Evolutionary conservation across 2,329 filamentous ascomycete genomes (phyloP), one percentile per base, ranked within the genome.

Genomic region (Ceratocystis alfenasii): DNA sequence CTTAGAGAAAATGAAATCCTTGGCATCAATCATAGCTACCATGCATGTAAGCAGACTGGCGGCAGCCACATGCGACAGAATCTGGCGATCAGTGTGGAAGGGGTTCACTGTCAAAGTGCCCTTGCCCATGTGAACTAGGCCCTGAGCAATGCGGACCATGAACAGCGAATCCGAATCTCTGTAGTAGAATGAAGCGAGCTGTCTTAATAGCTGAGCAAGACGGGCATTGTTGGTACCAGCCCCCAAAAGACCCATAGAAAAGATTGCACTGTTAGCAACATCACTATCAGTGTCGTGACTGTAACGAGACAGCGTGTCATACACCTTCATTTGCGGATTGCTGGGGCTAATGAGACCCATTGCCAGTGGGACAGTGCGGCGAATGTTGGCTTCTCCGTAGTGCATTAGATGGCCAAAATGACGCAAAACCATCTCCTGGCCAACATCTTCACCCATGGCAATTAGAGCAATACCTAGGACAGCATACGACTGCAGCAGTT

Each of bases 261-360:
- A 99, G 74, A 99, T 99, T 72, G 94, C 91, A 74, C 97, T 99
- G 76, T 99, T 89, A 48, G 94, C 94, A 60, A 99, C 94, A 72
- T 99, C 94, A 69, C 93, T 95, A 78, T 99, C 94, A 71, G 94
- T 99, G 79, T 99, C 94, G 82, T 99, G 94, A 69, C 89, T 95
- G 82, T 99, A 99, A 73, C 94, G 83, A 63, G 94, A 99, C 10
- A 99, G 81, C 0, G 94, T 99, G 75, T 99, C 94, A 79, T 99
- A 99, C 61, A 99, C 89, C 81, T 97, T 99, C 93, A 99, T 99
- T 75, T 99, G 95, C 10, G 94, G 94, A 78, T 99, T 99, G 78
- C 91, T 96, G 12, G 95, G 90, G 77, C 90, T 96, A 73, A 99
- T 87, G 65, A 99, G 83, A 72, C 92, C 95, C 90, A 99, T 95